These are phyloP conservation scores for Phyllachora maydis DNA, from an alignment of 2,329 filamentous ascomycete genomes.

Conservation along the genomic window DNA sequence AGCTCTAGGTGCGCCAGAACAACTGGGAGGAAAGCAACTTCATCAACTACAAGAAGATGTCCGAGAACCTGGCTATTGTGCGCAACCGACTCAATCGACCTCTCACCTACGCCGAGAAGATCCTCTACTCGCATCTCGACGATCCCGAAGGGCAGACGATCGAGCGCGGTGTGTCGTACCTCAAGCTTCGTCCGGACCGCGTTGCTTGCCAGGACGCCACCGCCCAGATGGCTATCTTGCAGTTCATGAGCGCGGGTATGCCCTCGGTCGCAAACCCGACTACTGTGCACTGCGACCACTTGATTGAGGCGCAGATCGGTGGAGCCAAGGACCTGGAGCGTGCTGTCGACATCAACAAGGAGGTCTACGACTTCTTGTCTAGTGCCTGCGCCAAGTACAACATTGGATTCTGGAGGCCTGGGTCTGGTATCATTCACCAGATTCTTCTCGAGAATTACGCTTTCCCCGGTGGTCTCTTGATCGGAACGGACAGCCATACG, in stretches of 20 bases:
- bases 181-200: conserved; percentile 90
- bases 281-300: conserved; percentile 96
- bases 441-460: conserved; percentile 97
- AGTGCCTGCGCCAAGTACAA: conserved; percentile 96
- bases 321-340: conserved; percentile 84
- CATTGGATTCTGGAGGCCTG: conserved; percentile 98
- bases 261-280: conserved; percentile 81
- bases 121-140: conserved; percentile 96
- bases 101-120: conserved; percentile 92
- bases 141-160: conserved; percentile 93
- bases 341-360: conserved; percentile 89
- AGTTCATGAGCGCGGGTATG: conserved; percentile 99
- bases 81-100: conserved; percentile 78
- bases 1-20: conserved; percentile 63
- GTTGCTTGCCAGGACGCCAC: conserved; percentile 99
- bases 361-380: conserved; percentile 95
- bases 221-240: conserved; percentile 97
- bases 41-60: conserved; percentile 99
- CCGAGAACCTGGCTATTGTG: conserved; percentile 86
- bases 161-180: conserved; percentile 84
- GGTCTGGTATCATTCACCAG: conserved; percentile 98
- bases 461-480: conserved; percentile 94
- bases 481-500: conserved; percentile 95
- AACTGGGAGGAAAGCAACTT: conserved; percentile 91
- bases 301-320: conserved; percentile 94